Base-by-base conservation (phyloP, 176 grass and related monocot genomes). In the Thalia dealbata region DNA sequence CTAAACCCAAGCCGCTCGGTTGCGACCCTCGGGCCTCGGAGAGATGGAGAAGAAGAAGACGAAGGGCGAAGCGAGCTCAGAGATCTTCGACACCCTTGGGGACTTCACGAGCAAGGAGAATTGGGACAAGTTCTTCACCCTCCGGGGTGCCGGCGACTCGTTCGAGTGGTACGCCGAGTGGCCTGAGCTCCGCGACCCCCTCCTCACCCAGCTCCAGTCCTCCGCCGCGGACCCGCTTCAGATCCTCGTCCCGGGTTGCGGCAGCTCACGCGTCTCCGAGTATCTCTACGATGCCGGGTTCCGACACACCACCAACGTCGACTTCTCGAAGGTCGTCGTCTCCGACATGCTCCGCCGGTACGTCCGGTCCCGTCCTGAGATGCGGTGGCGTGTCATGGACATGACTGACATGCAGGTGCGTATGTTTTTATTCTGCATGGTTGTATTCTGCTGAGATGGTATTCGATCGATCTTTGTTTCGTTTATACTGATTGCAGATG, bases 141-240 rank as follows among this genome's bases (percentile, higher is more conserved):
- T 97, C 46, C 82, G 93, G 55, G 93, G 89, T 76, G 41, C 78
- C 24, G 89, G 89, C 81, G 93, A 92, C 82, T 88, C 61, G 66
- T 97, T 97, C 78, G 89, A 92, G 74, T 97, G 89, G 93, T 96
- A 97, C 81, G 89, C 89, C 51, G 93, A 92, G 71, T 97, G 93
- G 93, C 81, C 81, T 11, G 79, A 77, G 43, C 81, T 97, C 78
- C 75, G 76, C 46, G 43, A 71, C 74, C 83, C 93, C 16, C 82
- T 97, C 61, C 65, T 88, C 50, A 67, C 76, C 25, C 67, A 92
- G 58, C 85, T 97, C 79, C 1, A 64, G 61, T 21, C 72, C 38
- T 69, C 50, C 44, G 42, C 70, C 38, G 58, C 56, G 14, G 74
- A 86, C 35, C 46, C 73, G 64, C 78, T 83, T 46, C 60, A 92